Base-by-base conservation (phyloP, 164 flowering plant genomes). In the Piper betle region DNA sequence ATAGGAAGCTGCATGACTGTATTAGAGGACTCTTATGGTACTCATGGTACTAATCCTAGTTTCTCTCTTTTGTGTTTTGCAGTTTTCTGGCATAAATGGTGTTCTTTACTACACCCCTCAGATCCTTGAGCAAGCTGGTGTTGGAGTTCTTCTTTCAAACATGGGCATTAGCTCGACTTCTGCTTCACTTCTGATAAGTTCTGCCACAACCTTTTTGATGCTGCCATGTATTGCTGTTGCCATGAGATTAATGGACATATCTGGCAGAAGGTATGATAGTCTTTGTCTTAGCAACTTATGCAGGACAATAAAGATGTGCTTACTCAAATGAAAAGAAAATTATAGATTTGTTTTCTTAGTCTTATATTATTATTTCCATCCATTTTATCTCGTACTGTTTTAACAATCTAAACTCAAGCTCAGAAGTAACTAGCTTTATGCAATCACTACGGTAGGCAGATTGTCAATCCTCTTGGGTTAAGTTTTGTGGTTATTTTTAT, bases 21-120 rank as follows among this genome's bases (percentile, higher is more conserved):
- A 25, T 25, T 25, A 2, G 33, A 25, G 33, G 33, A 25, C 33
- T 25, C 33, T 25, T 25, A 25, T 25, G 33, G 33, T 25, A 25
- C 33, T 25, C 33, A 25, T 25, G 33, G 33, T 25, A 46, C 50
- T 46, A 15, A 46, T 46, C 10, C 50, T 46, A 10, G 15, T 15
- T 46, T 46, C 15, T 5, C 6, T 46, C 33, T 25, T 25, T 25
- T 46, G 10, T 5, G 15, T 10, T 58, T 20, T 82, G 72, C 81
- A 91, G 98, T 87, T 92, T 72, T 72, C 96, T 69, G 96, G 96
- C 55, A 92, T 92, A 73, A 89, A 84, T 73, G 98, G 96, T 9
- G 93, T 92, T 71, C 82, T 87, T n/a, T 91, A 83, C 80, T 88
- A 88, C 77, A 84, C 93, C 20, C 92, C 96, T 68, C 96, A 89